Evolutionary conservation across 1,284 basidiomycete genomes (phyloP), one percentile per base, ranked within the genome.

Genomic region (Sphagnurus paluster): DNA sequence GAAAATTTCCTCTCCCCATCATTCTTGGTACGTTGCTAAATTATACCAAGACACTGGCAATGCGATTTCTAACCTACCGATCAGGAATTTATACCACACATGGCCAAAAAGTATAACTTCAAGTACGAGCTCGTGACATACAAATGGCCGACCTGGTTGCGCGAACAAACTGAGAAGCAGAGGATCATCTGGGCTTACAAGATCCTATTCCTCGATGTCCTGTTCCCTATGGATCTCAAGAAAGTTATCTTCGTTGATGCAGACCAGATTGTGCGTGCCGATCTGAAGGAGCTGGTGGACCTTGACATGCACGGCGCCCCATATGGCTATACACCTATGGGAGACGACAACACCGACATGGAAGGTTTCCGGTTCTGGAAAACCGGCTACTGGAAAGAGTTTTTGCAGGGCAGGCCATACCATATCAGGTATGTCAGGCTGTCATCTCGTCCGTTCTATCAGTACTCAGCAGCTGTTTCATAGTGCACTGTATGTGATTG

Each of bases 141-240:
- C 74, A 98, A 97, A 61, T 99, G 96, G 96, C 97, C 96, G 0
- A 88, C 89, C 2, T 99, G 96, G 96, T 76, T 99, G 10, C 87
- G 93, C n/a, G 80, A 82, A 8, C 96, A 98, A 65, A 94, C 85
- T 46, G 96, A 99, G 70, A 99, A 99, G 67, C 96, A 99, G 66
- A 80, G 96, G 16, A 90, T 94, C 47, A 99, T 99, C 58, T 99
- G 96, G 96, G 97, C 91, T n/a, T 98, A 98, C 77, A 99, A 99
- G 72, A 99, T 99, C 52, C 81, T 99, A 29, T 99, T 99, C 79
- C 81, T 99, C 21, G 96, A 99, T 60, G 95, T 98, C 5, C 79
- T 99, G 5, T 99, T 99, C 80, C 96, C 96, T 2, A 91, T 98
- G 84, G 92, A 96, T 67, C 79, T 99, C 42, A 93, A 96, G 71